Evolutionary conservation across 371 early-diverging fungal species (phyloP), one percentile per base, ranked within the genome.

Genomic region (Encephalitozoon intestinalis): DNA sequence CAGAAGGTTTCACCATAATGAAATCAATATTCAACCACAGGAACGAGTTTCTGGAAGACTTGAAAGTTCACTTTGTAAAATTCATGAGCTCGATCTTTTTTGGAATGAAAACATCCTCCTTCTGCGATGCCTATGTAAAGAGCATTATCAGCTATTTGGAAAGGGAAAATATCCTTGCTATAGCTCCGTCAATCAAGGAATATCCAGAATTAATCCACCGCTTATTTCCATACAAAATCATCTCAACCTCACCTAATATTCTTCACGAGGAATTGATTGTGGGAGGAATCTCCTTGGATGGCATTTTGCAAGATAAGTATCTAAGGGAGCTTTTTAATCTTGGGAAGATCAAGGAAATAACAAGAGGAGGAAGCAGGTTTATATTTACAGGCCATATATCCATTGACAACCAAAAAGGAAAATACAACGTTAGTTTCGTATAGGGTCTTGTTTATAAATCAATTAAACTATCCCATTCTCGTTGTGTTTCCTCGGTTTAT

Each of bases 401-500:
- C 21, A 21, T 21, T 5, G 49, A 46, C 21, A 21, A 1, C 21
- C 49, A 7, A 7, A 46, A 46, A 21, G 21, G 21, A 15, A 46
- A 46, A 46, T 46, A 46, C 7, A 7, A 21, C 15, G 15, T 46
- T 15, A 18, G 12, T 21, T 46, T 46, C 49, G 15, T 46, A 5
- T 46, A 46, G 18, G 7, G 21, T 18, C 5, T 15, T 15, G 15
- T 15, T 5, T 0, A 2, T 18, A 46, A 7, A 2, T 1, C 21
- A 64, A 1, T 2, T 64, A 15, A 64, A 39, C 64, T 51, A 76
- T 39, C 65, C 44, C 52, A 40, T 25, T 37, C 67, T 28, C 8
- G 63, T 37, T 12, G 76, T 69, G 26, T 76, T 76, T 63, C 76
- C 69, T 69, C 49, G 12, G 6, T 34, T 39, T 26, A 26, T 12